Evolutionary conservation across 2,329 filamentous ascomycete species (phyloP).

Genomic region (Neodidymelliopsis sp.): DNA sequence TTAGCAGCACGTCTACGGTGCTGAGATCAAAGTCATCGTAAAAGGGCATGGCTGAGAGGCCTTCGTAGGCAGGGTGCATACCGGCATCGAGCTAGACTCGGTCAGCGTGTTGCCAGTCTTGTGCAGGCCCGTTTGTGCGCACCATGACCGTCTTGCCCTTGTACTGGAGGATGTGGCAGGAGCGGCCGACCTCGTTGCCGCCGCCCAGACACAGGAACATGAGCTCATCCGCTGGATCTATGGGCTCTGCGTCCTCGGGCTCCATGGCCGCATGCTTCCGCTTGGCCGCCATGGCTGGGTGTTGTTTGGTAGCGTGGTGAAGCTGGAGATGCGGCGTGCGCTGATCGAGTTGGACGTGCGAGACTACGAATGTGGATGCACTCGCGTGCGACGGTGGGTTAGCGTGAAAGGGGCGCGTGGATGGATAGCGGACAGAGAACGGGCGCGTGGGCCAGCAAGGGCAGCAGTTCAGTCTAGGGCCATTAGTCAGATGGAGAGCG

Average conservation of each 20-base stretch:
- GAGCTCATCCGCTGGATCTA: slow-evolving; percentile 92
- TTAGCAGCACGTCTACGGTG: slow-evolving; percentile 94
- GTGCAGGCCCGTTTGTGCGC: slow-evolving; percentile 44
- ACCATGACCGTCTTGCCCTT: slow-evolving; percentile 99
- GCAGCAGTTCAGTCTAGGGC: slow-evolving; percentile 7
- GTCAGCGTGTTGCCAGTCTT: slow-evolving; percentile 28
- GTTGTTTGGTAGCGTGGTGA: not conserved
- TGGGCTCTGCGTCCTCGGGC: slow-evolving; percentile 78
- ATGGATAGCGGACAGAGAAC: not conserved
- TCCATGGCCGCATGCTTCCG: slow-evolving; percentile 86
- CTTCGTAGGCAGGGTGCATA: slow-evolving; percentile 95
- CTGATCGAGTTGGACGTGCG: no score
- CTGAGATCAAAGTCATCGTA: slow-evolving; percentile 99
- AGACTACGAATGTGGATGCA: no score
- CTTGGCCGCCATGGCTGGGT: slow-evolving; percentile 80
- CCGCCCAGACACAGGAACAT: slow-evolving; percentile 93
- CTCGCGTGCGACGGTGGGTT: no score
- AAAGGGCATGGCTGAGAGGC: slow-evolving; percentile 90
- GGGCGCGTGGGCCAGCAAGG: slow-evolving; percentile 8
- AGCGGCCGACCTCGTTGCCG: slow-evolving; percentile 95
- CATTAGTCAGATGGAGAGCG: slow-evolving; percentile 15
- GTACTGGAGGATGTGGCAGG: slow-evolving; percentile 98
- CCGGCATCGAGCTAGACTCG: slow-evolving; percentile 84
- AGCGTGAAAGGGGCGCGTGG: slow-evolving; percentile 1
- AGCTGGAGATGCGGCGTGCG: no score